Percentiles rank a stretch among this genome's conserved stretches.
These are phyloP conservation scores for Starmerella scarabaei DNA, from an alignment of 805 yeast species.

Conservation along the genomic window DNA sequence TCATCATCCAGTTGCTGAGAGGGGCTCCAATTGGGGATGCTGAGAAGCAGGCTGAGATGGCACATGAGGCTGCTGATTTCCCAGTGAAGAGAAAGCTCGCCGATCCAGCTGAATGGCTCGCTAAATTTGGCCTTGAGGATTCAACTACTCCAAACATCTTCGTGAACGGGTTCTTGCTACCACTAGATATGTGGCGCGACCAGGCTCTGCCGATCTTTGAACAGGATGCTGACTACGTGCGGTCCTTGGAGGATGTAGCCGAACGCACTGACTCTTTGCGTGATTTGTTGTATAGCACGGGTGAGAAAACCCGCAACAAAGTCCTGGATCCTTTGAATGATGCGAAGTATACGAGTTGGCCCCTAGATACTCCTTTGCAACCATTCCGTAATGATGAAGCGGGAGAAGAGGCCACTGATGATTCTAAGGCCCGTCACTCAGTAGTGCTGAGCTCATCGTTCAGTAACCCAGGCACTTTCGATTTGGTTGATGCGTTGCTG, in stretches of 20 bases:
- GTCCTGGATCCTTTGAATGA: conserved; percentile 12
- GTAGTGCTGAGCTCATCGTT: conserved; percentile 13
- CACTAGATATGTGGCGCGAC: conserved; percentile 21
- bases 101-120: conserved; percentile 22
- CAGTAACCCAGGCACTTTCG: conserved; percentile 1
- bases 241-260: conserved; percentile 16
- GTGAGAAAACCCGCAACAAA: conserved; percentile 6
- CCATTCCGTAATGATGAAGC: conserved; percentile 4
- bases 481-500: conserved; percentile 7
- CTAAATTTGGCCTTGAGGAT: conserved; percentile 28
- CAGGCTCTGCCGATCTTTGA: conserved; percentile 24
- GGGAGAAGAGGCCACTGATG: not conserved
- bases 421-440: not conserved
- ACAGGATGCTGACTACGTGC: conserved; percentile 37
- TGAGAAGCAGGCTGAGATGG: conserved; percentile 11
- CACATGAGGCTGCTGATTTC: conserved; percentile 8
- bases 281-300: conserved; percentile 12
- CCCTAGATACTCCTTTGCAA: conserved; percentile 6
- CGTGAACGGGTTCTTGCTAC: conserved; percentile 44
- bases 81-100: not conserved
- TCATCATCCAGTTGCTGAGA: conserved; percentile 9
- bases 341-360: conserved; percentile 8
- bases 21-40: conserved; percentile 10
- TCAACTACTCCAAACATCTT: conserved; percentile 41
- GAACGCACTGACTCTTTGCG: conserved; percentile 7